A percentile compares a stretch with the other conserved stretches of the same genome.
phyloP scores from a whole-genome alignment of 208 protist species.

The Strigomonas culicis region DNA sequence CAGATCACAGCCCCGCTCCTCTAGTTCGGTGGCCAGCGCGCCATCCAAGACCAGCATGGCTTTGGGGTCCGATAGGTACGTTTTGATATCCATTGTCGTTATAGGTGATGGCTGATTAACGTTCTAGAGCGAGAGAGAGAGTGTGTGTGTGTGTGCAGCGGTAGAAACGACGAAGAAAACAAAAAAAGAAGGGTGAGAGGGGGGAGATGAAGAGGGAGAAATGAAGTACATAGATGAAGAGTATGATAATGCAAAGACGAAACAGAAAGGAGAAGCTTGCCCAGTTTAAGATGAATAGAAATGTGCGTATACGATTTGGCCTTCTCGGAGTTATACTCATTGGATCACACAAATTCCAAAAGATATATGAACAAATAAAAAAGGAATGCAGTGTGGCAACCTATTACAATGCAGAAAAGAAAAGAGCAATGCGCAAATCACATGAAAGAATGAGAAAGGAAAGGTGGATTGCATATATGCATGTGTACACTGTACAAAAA shows the following conservation, averaged over 20 bases:
- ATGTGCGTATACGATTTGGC: no score
- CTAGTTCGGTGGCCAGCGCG: constrained; percentile 54
- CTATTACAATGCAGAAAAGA: neutral
- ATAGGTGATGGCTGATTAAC: neutral
- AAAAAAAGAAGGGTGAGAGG: constrained; percentile 1
- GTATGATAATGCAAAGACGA: no score
- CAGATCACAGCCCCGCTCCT: constrained; percentile 40
- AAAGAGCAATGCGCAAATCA: neutral
- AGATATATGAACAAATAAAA: neutral
- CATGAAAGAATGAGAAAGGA: no score
- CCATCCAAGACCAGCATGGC: constrained; percentile 51
- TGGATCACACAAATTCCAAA: neutral
- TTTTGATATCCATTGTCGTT: constrained; percentile 18
- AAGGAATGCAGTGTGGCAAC: neutral
- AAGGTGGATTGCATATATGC: no score
- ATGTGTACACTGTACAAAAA: no score
- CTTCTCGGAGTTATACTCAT: neutral
- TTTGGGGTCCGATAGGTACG: constrained; percentile 22
- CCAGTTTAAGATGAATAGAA: no score
- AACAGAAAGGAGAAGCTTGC: no score
- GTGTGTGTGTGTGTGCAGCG: constrained; percentile 8
- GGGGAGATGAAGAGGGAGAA: neutral
- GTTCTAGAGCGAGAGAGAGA: no score
- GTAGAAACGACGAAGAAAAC: constrained; percentile 6
- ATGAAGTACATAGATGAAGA: neutral